Evolutionary conservation across 129 eudicot species (phyloP), one percentile per base, ranked within the genome.

Genomic region (Ambrosia trifida): DNA sequence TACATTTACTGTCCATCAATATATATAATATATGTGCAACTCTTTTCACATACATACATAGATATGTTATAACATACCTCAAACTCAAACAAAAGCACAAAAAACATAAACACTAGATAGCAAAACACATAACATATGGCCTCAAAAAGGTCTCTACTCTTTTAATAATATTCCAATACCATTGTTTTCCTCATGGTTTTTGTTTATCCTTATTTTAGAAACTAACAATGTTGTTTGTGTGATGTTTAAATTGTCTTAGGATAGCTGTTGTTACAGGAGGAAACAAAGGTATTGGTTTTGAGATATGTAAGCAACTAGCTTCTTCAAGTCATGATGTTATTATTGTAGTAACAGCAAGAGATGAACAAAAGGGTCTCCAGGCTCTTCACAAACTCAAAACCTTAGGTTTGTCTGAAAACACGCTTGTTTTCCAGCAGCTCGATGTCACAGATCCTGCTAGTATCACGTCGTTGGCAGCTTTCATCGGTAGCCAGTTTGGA

Each of bases 251-350:
- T 57, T 72, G 76, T 14, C 28, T n/a, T 57, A 72, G 76, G 45
- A 72, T 72, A 57, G 76, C 76, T 24, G 45, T 72, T 72, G 67
- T 72, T 58, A 72, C 76, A 8, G 76, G 68, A 72, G 76, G 68
- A 54, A 58, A 72, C 76, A 72, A 72, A 58, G 68, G 68, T 43
- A 30, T 72, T 17, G 76, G 76, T 4, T 45, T 72, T 12, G 76
- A 72, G 31, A 58, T 72, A 58, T 72, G 68, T 9, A 72, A 43
- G 43, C 76, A 58, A 28, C 11, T 72, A 28, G 66, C 75, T 70
- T 54, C 75, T 12, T 20, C 53, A 6, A 20, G 24, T 20, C 28
- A 70, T 54, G 65, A 54, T 54, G 19, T 69, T 69, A 24, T 70
- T 38, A 66, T 70, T 13, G 40, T 70, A 36, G 10, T 70, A 70